Evolutionary conservation across 2,329 filamentous ascomycete species (phyloP), one percentile per base, ranked within the genome.

Genomic region (Periconia macrospinosa): DNA sequence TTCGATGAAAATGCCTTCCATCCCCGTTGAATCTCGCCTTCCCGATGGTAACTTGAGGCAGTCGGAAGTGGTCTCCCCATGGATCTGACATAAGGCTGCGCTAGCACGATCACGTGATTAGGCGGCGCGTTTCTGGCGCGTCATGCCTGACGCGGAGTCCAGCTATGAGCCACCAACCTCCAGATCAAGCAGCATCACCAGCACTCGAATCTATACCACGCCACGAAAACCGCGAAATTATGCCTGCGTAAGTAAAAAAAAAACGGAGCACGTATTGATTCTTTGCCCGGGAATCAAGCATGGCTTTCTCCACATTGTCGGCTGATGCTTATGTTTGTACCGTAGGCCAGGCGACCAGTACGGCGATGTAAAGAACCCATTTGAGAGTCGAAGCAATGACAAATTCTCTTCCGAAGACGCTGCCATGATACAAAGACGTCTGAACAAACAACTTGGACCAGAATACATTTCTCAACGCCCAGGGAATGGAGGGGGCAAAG

Each of bases 371-470:
- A 73, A 75, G 57, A 97, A 97, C 69, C 92, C 92, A 8, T 99
- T 94, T 74, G 87, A 91, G 72, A 89, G 93, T 68, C 84, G 82
- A 47, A 85, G 84, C 41, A 83, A 96, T 30, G 87, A 84, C 49
- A 85, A 90, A 69, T 99, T 91, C 78, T 96, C 92, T 0, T 91
- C 92, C n/a, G 81, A 86, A 62, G 88, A 99, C 71, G 93, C 97
- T 54, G 92, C 92, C 19, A 93, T 91, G 0, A 81, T 99, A 14
- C 90, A 96, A 68, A 85, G 86, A 60, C 87, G 91, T 30, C 84
- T 99, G 30, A 90, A 97, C 70, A 95, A 92, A 70, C 92, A 97
- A 70, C 85, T 99, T 11, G 94, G 94, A 0, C 94, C 94, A 0
- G 95, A 99, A 76, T 99, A 95, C 73, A 90, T 99, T 54, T 97